Evolutionary conservation across 768 basidiomycete genomes (phyloP), one percentile per base, ranked within the genome.

Genomic region (Kwoniella sp.): DNA sequence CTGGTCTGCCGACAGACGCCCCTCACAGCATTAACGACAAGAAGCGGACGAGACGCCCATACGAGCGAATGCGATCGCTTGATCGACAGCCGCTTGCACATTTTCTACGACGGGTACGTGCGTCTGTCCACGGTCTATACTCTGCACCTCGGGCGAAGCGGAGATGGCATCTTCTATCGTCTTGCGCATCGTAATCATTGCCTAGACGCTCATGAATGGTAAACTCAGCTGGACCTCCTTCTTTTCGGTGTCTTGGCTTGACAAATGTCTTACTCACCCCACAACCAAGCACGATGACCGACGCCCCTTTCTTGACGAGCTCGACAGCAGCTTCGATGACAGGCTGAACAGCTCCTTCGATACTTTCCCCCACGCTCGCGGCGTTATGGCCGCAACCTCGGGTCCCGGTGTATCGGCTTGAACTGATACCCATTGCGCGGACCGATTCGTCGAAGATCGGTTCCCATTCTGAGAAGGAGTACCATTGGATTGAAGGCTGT

Each of bases 221-320:
- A 20, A 4, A 45, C 20, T 45, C 41, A 45, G 41, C 41, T 45
- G 17, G 8, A 45, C 11, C 17, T 45, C 17, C 17, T 3, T 17
- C 41, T 13, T 37, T 7, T 45, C n/a, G n/a, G n/a, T n/a, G n/a
- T n/a, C n/a, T n/a, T n/a, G n/a, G 54, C 50, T 54, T n/a, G n/a
- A n/a, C n/a, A 3, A 17, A 45, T 5, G 5, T 37, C 41, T 20
- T 11, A 45, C 55, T 59, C 28, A 65, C 63, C 41, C 57, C 63
- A 41, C 63, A 65, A 41, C 63, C 63, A 26, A 65, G 50, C 12
- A 65, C 63, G n/a, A 65, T 59, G 17, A 57, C 63, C 26, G 30
- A 53, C 23, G 63, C 63, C 23, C 63, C 63, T 17, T 38, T 59
- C 50, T 53, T 31, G 34, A 57, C 55, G 3, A 65, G 29, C 15